These are phyloP conservation scores for Sergeia podlipaevii DNA, from an alignment of 208 protist genomes.

Conservation along the genomic window DNA sequence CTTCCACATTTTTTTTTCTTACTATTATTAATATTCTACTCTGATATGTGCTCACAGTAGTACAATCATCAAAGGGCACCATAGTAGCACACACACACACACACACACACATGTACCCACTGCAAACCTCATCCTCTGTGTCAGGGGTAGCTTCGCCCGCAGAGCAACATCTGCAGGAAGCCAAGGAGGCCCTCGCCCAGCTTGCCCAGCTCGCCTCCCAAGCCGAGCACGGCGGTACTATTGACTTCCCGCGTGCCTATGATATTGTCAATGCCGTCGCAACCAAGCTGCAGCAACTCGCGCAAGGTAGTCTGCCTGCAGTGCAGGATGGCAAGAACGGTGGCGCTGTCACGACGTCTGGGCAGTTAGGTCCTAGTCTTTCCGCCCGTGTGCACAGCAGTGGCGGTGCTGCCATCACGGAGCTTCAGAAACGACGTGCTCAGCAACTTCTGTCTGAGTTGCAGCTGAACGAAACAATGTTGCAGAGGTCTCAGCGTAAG, in stretches of 20 bases:
- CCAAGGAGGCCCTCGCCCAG: conserved; percentile 31
- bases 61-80: no score
- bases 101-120: no score
- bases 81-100: no score
- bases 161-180: conserved; percentile 41
- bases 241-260: conserved; percentile 20
- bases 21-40: no score
- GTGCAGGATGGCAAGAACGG: conserved; percentile 3
- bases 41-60: no score
- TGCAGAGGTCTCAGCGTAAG: conserved; percentile 39
- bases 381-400: conserved; percentile 5
- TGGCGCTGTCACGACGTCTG: conserved; percentile 6
- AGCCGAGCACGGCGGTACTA: conserved; percentile 33
- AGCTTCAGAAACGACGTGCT: conserved; percentile 54
- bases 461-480: conserved; percentile 35
- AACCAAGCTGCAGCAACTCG: conserved; percentile 21
- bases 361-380: background rate
- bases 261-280: conserved; percentile 12
- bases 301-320: conserved; percentile 18
- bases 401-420: conserved; percentile 20
- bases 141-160: no score
- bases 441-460: conserved; percentile 65
- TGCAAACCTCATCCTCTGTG: no score
- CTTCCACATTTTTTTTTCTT: no score
- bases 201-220: conserved; percentile 36